Evolutionary conservation across 2,329 filamentous ascomycete genomes (phyloP).

Genomic region (Cladophialophora chaetospira): DNA sequence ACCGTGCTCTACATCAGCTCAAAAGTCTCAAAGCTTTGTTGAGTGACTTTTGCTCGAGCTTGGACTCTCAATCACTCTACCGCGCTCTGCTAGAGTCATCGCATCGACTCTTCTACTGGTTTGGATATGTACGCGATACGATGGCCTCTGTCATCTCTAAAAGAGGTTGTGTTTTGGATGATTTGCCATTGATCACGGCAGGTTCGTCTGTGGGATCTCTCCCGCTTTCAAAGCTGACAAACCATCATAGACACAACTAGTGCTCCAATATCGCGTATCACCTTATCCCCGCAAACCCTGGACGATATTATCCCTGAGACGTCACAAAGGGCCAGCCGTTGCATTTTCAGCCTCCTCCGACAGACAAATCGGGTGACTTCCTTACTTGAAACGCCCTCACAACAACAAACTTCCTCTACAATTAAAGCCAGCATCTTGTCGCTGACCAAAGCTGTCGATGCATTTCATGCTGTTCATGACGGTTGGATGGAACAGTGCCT

Average conservation of each 20-base stretch:
- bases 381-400: background rate
- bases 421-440: background rate
- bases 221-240: background rate
- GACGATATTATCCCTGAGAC: background rate
- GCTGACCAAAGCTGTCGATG: constrained; percentile 2
- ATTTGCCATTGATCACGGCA: background rate
- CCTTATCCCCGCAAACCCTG: background rate
- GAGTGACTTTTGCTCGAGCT: background rate
- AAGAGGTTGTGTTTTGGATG: background rate
- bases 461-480: constrained; percentile 3
- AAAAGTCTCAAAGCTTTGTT: background rate
- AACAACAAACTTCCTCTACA: background rate
- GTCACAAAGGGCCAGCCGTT: background rate
- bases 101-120: background rate
- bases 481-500: constrained; percentile 9
- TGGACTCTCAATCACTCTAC: constrained; percentile 1
- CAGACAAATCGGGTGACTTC: background rate
- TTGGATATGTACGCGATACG: constrained; percentile 10
- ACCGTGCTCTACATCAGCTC: background rate
- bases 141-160: constrained; percentile 1
- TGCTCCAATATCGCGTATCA: background rate
- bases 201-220: background rate
- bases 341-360: constrained; percentile 2
- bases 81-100: constrained; percentile 1
- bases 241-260: background rate